Percentiles rank a stretch among this genome's conserved stretches.
Evolutionary conservation across 75 land plant genomes (phyloP).

Genomic region (Pinus albicaulis): DNA sequence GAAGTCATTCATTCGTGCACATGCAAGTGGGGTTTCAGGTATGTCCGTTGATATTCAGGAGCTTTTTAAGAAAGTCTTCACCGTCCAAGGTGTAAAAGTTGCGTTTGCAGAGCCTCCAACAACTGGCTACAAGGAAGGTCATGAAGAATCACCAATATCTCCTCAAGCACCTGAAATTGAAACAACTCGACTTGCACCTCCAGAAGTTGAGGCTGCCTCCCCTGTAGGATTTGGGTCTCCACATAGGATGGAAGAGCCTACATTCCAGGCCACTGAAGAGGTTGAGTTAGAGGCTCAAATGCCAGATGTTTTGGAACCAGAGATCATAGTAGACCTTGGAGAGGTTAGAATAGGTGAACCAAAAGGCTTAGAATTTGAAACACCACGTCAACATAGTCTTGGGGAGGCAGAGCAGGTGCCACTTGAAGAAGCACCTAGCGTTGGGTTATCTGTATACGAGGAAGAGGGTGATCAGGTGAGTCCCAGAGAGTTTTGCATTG

Average conservation of each 20-base stretch:
- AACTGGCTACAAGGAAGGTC: not conserved
- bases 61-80: slow-evolving; percentile 1
- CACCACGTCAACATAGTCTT: not conserved
- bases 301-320: slow-evolving; percentile 5
- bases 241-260: slow-evolving; percentile 1
- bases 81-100: not conserved
- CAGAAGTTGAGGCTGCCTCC: not conserved
- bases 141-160: not conserved
- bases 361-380: not conserved
- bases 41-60: slow-evolving; percentile 6
- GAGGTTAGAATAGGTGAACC: not conserved
- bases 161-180: slow-evolving; percentile 5
- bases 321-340: not conserved
- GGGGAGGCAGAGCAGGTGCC: not conserved
- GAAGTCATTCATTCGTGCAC: not conserved
- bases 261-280: not conserved
- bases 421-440: not conserved
- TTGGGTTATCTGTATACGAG: not conserved
- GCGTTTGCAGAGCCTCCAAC: slow-evolving; percentile 8
- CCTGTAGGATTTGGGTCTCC: slow-evolving; percentile 3
- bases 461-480: slow-evolving; percentile 1
- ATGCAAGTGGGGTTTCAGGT: slow-evolving; percentile 1
- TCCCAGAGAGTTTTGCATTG: too few species aligned
- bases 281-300: not conserved
- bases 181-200: slow-evolving; percentile 4